Evolutionary conservation across 371 early-diverging fungal genomes (phyloP).

Genomic region (Catenaria anguillulae): DNA sequence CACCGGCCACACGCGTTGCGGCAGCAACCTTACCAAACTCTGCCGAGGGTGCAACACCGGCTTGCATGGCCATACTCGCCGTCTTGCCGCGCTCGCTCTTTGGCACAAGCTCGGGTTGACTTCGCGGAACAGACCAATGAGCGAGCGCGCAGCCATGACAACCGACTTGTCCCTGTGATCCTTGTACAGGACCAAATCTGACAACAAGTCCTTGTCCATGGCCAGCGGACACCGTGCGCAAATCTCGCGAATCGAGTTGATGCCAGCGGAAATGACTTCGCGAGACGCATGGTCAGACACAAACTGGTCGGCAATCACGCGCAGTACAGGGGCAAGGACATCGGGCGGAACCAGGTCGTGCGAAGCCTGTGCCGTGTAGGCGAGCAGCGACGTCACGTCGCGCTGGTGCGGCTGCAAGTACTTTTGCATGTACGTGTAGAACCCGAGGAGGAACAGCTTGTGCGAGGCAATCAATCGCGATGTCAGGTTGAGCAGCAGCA

Average conservation of each 20-base stretch:
- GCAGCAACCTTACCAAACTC: constrained; percentile 55
- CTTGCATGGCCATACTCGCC: constrained; percentile 52
- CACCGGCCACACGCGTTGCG: constrained; percentile 57
- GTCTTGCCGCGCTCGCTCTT: constrained; percentile 83
- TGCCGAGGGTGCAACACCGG: constrained; percentile 20
- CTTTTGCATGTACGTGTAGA: constrained; percentile 75
- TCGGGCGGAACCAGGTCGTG: constrained; percentile 90
- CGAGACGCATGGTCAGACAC: constrained; percentile 73
- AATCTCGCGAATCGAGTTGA: constrained; percentile 89
- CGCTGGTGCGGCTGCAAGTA: constrained; percentile 86
- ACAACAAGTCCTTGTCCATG: constrained; percentile 67
- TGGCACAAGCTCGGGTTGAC: constrained; percentile 76
- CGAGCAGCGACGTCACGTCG: constrained; percentile 84
- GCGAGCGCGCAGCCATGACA: constrained; percentile 75
- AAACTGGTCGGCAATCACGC: constrained; percentile 87
- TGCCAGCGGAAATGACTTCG: constrained; percentile 86
- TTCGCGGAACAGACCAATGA: constrained; percentile 80
- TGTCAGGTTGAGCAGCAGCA: constrained; percentile 80
- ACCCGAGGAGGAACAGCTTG: constrained; percentile 67
- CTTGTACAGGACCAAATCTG: constrained; percentile 79
- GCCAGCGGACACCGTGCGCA: constrained; percentile 76
- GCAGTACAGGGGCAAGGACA: constrained; percentile 60
- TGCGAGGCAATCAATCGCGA: constrained; percentile 88
- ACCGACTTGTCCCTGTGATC: constrained; percentile 79
- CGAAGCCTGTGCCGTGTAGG: constrained; percentile 72